Evolutionary conservation across 345 rosid genomes (phyloP).

Genomic region (Gossypium turneri): DNA sequence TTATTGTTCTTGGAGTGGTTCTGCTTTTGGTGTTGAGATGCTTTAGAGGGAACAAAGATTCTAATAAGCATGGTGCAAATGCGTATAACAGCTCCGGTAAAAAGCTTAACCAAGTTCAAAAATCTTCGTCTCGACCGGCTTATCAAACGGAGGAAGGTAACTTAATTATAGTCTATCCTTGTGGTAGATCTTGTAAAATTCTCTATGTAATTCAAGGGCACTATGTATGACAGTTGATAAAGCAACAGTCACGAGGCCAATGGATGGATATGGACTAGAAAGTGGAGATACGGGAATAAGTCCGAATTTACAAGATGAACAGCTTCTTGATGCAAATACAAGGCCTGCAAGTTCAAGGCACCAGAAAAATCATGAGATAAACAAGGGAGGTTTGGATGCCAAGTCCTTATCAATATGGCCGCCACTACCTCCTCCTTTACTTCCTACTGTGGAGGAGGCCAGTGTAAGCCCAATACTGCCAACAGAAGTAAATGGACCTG

Average conservation of each 20-base stretch:
- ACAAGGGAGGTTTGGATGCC: slow-evolving; percentile 13
- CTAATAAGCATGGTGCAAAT: slow-evolving; percentile 23
- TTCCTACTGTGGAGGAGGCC: slow-evolving; percentile 35
- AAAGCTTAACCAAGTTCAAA: slow-evolving; percentile 30
- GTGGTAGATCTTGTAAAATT: not conserved
- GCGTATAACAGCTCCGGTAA: slow-evolving; percentile 20
- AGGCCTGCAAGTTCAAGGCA: slow-evolving; percentile 31
- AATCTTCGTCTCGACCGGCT: slow-evolving; percentile 32
- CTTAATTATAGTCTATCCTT: slow-evolving; percentile 7
- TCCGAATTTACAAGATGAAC: slow-evolving; percentile 31
- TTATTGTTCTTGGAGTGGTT: slow-evolving; percentile 41
- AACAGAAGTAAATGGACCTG: slow-evolving; percentile 16
- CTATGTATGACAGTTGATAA: slow-evolving; percentile 37
- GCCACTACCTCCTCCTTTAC: slow-evolving; percentile 42
- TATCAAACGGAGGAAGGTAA: slow-evolving; percentile 47
- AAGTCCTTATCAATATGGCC: slow-evolving; percentile 33
- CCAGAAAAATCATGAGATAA: slow-evolving; percentile 23
- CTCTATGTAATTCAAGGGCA: slow-evolving; percentile 5
- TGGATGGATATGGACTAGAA: slow-evolving; percentile 40
- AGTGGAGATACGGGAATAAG: slow-evolving; percentile 30
- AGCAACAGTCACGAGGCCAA: slow-evolving; percentile 35
- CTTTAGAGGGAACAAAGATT: slow-evolving; percentile 32
- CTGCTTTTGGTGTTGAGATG: slow-evolving; percentile 41
- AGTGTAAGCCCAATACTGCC: slow-evolving; percentile 33
- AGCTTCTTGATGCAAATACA: slow-evolving; percentile 28